A percentile compares a stretch with the other conserved stretches of the same genome.
Conservation (phyloP, 768 basidiomycete species). For the Amanita molliuscula region DNA sequence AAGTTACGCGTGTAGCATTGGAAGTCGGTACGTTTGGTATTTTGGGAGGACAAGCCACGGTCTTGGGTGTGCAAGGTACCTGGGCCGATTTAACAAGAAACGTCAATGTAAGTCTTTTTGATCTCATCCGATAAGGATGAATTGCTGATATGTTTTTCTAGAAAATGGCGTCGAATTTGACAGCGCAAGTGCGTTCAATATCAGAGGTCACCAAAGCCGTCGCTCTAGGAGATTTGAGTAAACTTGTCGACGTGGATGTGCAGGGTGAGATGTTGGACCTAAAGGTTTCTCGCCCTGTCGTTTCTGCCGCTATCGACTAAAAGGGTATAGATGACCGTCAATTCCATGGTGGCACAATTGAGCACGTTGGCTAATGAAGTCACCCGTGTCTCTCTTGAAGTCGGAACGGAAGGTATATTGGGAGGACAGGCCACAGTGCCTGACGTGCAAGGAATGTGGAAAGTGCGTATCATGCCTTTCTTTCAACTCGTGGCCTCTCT, state of each 20-base stretch:
- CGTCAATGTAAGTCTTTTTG: constrained; percentile 59
- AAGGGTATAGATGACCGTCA: constrained; percentile 52
- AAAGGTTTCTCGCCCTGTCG: constrained; percentile 23
- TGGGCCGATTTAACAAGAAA: constrained; percentile 87
- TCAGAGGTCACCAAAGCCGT: constrained; percentile 87
- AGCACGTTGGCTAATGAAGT: constrained; percentile 73
- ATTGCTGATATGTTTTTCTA: constrained; percentile 14
- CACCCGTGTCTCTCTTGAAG: constrained; percentile 87
- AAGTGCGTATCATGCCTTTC: constrained; percentile 32
- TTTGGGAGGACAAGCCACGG: constrained; percentile 82
- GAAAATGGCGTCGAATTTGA: constrained; percentile 85
- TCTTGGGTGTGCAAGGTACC: constrained; percentile 86
- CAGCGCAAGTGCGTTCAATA: constrained; percentile 84
- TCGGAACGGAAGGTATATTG: constrained; percentile 87
- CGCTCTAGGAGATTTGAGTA: constrained; percentile 73
- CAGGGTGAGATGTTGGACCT: constrained; percentile 90
- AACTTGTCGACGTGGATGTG: constrained; percentile 85
- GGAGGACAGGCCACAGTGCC: constrained; percentile 89
- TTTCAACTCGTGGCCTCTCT: neutral
- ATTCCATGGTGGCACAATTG: constrained; percentile 76
- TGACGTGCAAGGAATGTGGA: constrained; percentile 94
- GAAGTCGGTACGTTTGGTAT: constrained; percentile 90
- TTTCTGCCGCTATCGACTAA: neutral
- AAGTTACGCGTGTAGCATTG: constrained; percentile 74
- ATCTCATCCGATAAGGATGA: neutral